Evolutionary conservation across 768 basidiomycete species (phyloP).

Genomic region (Holtermanniella nyarrowii): DNA sequence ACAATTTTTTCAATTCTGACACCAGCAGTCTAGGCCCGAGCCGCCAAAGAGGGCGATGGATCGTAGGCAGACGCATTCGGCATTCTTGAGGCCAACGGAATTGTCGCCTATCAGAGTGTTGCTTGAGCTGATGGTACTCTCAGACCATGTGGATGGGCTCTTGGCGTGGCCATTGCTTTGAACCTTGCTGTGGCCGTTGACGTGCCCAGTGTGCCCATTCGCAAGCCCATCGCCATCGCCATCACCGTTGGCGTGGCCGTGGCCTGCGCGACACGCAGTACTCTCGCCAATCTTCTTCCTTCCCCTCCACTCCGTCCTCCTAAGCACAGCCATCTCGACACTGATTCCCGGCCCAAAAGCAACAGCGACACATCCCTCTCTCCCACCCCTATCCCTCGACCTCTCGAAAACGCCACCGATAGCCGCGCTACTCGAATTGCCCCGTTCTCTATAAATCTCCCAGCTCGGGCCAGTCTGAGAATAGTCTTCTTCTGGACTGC

Average conservation of each 20-base stretch:
- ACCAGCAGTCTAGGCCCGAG: slow-evolving; percentile 1
- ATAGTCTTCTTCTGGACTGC: slow-evolving; percentile 4
- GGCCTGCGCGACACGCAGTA: background rate
- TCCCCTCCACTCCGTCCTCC: slow-evolving; percentile 11
- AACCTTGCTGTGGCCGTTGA: background rate
- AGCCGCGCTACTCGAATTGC: slow-evolving; percentile 12
- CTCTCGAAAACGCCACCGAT: slow-evolving; percentile 16
- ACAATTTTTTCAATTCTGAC: background rate
- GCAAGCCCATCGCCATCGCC: background rate
- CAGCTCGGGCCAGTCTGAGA: slow-evolving; percentile 7
- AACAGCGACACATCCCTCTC: slow-evolving; percentile 14
- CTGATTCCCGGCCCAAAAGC: slow-evolving; percentile 19
- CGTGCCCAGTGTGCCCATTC: background rate
- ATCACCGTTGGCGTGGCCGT: background rate
- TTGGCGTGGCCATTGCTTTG: background rate
- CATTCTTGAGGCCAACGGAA: background rate
- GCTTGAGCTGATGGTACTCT: no score
- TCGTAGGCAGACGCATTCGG: background rate
- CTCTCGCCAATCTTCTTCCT: no score
- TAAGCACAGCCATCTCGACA: slow-evolving; percentile 16
- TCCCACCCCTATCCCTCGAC: slow-evolving; percentile 1
- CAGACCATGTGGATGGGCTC: no score
- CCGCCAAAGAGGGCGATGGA: background rate
- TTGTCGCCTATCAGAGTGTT: background rate
- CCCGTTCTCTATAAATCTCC: slow-evolving; percentile 13